These are phyloP conservation scores for Fusarium aywerte DNA, from an alignment of 2,329 filamentous ascomycete species.

Conservation along the genomic window DNA sequence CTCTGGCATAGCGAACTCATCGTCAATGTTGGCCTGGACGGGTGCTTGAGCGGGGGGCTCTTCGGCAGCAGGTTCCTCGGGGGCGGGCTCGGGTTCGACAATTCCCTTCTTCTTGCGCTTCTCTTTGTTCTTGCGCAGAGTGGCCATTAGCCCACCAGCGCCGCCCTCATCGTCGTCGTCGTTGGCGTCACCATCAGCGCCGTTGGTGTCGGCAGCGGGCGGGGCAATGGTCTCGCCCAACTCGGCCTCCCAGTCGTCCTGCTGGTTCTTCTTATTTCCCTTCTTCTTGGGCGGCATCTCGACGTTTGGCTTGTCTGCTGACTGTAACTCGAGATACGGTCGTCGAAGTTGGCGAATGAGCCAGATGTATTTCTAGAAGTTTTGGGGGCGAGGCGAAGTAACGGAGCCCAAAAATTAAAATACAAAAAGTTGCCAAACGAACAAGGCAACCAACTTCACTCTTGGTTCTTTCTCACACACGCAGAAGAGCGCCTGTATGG, in stretches of 20 bases:
- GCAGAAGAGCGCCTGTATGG: constrained; percentile 29
- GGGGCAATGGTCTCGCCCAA: constrained; percentile 81
- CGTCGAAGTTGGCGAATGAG: constrained; percentile 35
- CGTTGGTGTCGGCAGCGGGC: constrained; percentile 51
- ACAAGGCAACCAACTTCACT: constrained; percentile 29
- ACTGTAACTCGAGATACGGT: constrained; percentile 36
- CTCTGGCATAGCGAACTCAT: constrained; percentile 89
- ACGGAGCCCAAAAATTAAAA: constrained; percentile 19
- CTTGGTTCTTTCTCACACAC: constrained; percentile 16
- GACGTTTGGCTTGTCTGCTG: constrained; percentile 40
- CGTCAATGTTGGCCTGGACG: constrained; percentile 82
- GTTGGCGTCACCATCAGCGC: constrained; percentile 59
- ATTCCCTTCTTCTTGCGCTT: constrained; percentile 92
- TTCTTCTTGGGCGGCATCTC: constrained; percentile 96
- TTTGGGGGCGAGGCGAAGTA: constrained; percentile 22
- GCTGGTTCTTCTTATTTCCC: constrained; percentile 79
- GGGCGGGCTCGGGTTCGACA: constrained; percentile 65
- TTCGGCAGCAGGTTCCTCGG: constrained; percentile 72
- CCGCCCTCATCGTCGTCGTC: constrained; percentile 64
- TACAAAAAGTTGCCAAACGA: constrained; percentile 27
- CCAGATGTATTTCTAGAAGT: constrained; percentile 28
- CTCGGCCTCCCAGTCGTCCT: constrained; percentile 95
- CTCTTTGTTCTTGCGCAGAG: constrained; percentile 82
- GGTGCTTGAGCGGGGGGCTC: constrained; percentile 73
- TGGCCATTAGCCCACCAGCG: constrained; percentile 78